Evolutionary conservation across 257 asterid genomes (phyloP).

Genomic region (Leptodermis oblonga): DNA sequence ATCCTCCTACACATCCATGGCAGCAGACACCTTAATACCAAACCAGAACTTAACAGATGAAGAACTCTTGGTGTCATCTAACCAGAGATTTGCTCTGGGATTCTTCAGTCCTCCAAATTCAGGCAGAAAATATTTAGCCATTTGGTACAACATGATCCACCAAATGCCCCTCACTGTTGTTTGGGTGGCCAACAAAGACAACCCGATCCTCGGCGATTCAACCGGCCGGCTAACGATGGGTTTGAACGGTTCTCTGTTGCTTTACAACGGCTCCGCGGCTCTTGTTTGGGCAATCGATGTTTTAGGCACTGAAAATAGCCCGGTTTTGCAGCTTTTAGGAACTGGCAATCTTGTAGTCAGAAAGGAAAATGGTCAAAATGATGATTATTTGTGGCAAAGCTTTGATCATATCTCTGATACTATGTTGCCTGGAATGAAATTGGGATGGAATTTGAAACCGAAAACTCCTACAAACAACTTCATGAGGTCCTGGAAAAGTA

Average conservation of each 20-base stretch:
- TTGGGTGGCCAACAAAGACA: slow-evolving; percentile 27
- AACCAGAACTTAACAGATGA: slow-evolving; percentile 20
- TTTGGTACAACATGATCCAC: slow-evolving; percentile 34
- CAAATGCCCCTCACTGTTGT: slow-evolving; percentile 31
- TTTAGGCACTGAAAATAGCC: slow-evolving; percentile 5
- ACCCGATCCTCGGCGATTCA: slow-evolving; percentile 16
- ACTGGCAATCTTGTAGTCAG: slow-evolving; percentile 17
- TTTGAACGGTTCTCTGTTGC: slow-evolving; percentile 12
- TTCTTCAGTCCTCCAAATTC: slow-evolving; percentile 23
- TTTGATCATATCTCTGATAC: slow-evolving; percentile 39
- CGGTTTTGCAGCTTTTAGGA: slow-evolving; percentile 11
- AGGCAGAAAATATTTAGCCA: slow-evolving; percentile 27
- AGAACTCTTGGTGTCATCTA: slow-evolving; percentile 22
- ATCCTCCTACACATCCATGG: background rate
- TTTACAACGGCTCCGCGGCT: background rate
- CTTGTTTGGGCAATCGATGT: slow-evolving; percentile 17
- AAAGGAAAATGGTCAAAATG: slow-evolving; percentile 3
- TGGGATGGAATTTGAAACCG: slow-evolving; percentile 43
- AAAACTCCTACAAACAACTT: slow-evolving; percentile 7
- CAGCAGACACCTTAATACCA: slow-evolving; percentile 22
- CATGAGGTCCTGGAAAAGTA: slow-evolving; percentile 40
- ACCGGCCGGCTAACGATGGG: slow-evolving; percentile 9
- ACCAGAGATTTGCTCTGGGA: slow-evolving; percentile 27
- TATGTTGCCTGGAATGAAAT: slow-evolving; percentile 51
- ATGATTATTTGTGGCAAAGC: slow-evolving; percentile 38